These are phyloP conservation scores for Pleurotus pulmonarius DNA, from an alignment of 768 basidiomycete genomes.

Conservation along the genomic window DNA sequence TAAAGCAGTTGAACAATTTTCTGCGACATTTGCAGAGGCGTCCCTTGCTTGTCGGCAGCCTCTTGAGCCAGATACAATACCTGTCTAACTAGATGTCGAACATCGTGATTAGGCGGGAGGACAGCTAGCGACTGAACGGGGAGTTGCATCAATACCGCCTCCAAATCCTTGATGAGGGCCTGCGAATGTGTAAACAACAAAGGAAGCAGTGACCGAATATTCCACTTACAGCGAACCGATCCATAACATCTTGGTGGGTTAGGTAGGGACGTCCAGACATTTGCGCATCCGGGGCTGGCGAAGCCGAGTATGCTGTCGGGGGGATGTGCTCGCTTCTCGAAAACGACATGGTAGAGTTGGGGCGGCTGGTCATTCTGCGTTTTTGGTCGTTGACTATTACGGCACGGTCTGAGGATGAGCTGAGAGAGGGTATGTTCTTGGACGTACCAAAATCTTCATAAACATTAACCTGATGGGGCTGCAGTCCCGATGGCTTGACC, in stretches of 20 bases:
- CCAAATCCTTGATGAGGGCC: conserved; percentile 62
- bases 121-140: conserved; percentile 65
- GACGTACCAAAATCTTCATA: conserved; percentile 90
- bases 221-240: conserved; percentile 71
- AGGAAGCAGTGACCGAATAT: not conserved
- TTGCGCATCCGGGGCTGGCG: conserved; percentile 59
- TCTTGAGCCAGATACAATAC: conserved; percentile 80
- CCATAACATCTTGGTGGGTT: conserved; percentile 81
- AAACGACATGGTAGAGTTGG: conserved; percentile 70
- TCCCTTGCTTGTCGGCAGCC: conserved; percentile 76
- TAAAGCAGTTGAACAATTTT: conserved; percentile 95
- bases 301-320: conserved; percentile 45
- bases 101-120: conserved; percentile 80
- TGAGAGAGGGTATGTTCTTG: not conserved
- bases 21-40: conserved; percentile 90
- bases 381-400: conserved; percentile 50
- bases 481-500: conserved; percentile 78
- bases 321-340: conserved; percentile 22
- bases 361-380: conserved; percentile 58
- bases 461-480: conserved; percentile 77
- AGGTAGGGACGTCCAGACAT: conserved; percentile 38
- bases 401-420: conserved; percentile 10
- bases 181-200: conserved; percentile 12
- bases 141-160: conserved; percentile 75
- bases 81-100: conserved; percentile 80